A percentile compares a stretch with the other conserved stretches of the same genome.
phyloP scores from a whole-genome alignment of 495 filamentous ascomycete species.

The Tricharina praecox region DNA sequence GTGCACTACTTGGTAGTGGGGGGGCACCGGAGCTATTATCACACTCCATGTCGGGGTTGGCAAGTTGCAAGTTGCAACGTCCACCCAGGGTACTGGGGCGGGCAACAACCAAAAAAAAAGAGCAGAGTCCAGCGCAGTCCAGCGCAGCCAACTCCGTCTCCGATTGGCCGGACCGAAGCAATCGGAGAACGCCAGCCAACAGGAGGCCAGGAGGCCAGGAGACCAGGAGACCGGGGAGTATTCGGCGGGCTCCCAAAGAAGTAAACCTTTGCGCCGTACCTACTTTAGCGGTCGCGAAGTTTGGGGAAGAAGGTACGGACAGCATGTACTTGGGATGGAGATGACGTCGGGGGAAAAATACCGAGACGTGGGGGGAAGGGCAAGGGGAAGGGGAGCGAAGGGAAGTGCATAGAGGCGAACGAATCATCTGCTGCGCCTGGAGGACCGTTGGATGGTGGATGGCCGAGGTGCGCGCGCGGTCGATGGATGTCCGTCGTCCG shows the following conservation, averaged over 20 bases:
- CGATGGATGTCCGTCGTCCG: no score
- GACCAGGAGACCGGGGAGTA: no score
- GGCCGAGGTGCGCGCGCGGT: no score
- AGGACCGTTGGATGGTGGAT: no score
- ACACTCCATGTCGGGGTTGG: no score
- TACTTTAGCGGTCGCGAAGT: background rate
- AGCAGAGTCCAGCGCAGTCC: no score
- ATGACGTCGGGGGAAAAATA: slow-evolving; percentile 1
- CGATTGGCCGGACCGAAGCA: background rate
- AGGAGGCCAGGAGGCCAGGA: background rate
- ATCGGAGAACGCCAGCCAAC: background rate
- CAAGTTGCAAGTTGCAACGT: no score
- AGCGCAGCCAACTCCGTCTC: background rate
- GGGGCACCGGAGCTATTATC: no score
- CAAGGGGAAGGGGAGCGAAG: background rate
- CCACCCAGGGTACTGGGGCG: background rate
- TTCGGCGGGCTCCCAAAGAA: background rate
- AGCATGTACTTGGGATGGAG: background rate
- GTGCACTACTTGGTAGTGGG: no score
- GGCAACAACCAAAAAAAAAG: no score
- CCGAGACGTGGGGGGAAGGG: slow-evolving; percentile 2
- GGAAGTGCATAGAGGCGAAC: background rate
- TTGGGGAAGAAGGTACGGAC: no score
- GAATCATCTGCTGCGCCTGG: background rate
- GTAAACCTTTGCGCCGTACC: background rate